Conservation (phyloP, 2,329 filamentous ascomycete species). For the Arthrobotrys megalospora region DNA sequence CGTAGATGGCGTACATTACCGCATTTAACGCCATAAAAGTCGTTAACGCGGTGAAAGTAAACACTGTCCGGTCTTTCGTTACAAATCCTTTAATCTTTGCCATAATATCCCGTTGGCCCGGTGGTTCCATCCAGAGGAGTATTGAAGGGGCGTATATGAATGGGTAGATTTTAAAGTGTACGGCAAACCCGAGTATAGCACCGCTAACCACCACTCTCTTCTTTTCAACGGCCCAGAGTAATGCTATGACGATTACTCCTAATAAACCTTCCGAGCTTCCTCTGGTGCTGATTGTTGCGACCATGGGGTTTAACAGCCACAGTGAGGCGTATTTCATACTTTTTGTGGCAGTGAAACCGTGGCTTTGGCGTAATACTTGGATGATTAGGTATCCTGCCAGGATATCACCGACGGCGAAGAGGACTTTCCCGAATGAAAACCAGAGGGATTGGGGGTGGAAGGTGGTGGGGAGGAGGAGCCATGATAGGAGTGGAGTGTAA, state of each 20-base stretch:
- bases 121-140: constrained; percentile 82
- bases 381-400: constrained; percentile 85
- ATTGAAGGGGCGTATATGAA: constrained; percentile 92
- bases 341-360: constrained; percentile 69
- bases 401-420: constrained; percentile 88
- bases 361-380: constrained; percentile 65
- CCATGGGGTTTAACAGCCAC: constrained; percentile 98
- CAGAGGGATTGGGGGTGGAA: constrained; percentile 71
- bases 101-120: constrained; percentile 62
- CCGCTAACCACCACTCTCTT: constrained; percentile 78
- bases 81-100: constrained; percentile 68
- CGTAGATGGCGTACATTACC: constrained; percentile 86
- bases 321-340: constrained; percentile 85
- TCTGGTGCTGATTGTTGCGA: constrained; percentile 93
- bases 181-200: constrained; percentile 81
- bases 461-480: constrained; percentile 87
- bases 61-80: constrained; percentile 72
- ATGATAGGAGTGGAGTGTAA: constrained; percentile 94
- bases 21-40: constrained; percentile 83
- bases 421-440: constrained; percentile 87
- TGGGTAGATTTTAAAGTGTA: constrained; percentile 99
- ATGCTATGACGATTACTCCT: constrained; percentile 83
- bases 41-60: constrained; percentile 77
- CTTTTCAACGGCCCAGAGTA: constrained; percentile 85
- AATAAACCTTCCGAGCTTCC: constrained; percentile 94